phyloP scores from a whole-genome alignment of 768 basidiomycete species.

The Strobilomyces confusus region DNA sequence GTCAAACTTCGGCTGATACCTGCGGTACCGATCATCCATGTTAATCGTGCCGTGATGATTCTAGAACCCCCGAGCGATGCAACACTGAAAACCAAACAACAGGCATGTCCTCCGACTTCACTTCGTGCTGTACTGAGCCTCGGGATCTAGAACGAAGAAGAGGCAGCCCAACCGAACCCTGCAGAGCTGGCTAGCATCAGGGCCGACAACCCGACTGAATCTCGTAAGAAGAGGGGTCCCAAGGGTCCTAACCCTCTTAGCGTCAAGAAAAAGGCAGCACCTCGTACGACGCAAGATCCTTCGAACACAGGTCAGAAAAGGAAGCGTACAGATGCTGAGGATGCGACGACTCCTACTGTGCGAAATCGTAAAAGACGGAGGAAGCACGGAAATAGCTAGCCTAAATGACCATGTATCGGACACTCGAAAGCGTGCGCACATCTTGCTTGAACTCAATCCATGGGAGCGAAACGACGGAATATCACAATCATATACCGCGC shows the following conservation, averaged over 20 bases:
- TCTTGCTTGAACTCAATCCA: neutral
- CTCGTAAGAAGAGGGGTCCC: slow-evolving; percentile 62
- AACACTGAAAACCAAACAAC: slow-evolving; percentile 66
- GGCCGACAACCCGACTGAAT: slow-evolving; percentile 29
- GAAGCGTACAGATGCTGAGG: neutral
- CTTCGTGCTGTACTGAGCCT: neutral
- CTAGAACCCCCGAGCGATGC: slow-evolving; percentile 84
- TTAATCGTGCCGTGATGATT: slow-evolving; percentile 90
- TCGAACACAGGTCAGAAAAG: slow-evolving; percentile 18
- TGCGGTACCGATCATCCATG: slow-evolving; percentile 85
- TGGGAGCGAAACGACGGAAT: too few species aligned
- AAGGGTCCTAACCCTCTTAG: slow-evolving; percentile 93
- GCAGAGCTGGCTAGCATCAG: slow-evolving; percentile 46
- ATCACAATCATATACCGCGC: neutral
- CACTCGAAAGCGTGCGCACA: neutral
- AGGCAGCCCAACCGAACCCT: slow-evolving; percentile 48
- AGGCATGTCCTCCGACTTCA: slow-evolving; percentile 35
- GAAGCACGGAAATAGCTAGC: slow-evolving; percentile 1
- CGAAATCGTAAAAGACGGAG: slow-evolving; percentile 26
- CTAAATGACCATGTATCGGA: neutral
- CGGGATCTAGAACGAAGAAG: slow-evolving; percentile 56
- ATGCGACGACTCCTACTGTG: rapidly evolving
- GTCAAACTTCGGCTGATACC: slow-evolving; percentile 71
- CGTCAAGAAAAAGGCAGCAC: slow-evolving; percentile 76
- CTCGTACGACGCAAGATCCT: neutral